Percentiles rank a stretch among this genome's conserved stretches.
Evolutionary conservation across 2,329 filamentous ascomycete genomes (phyloP).

Genomic region (Colletotrichum filicis): DNA sequence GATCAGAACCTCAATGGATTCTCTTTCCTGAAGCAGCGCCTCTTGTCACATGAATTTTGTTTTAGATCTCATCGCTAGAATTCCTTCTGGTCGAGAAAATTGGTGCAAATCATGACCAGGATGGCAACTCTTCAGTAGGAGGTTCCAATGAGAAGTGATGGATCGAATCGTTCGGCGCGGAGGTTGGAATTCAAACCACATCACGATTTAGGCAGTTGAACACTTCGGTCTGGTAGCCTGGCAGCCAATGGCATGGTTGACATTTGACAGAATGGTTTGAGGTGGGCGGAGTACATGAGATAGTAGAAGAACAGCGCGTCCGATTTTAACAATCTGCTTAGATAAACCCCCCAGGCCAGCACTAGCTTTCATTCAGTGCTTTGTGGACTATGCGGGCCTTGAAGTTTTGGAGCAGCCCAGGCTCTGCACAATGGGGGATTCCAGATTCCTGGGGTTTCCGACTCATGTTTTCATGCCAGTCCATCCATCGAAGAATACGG

Average conservation of each 20-base stretch:
- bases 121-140: not conserved
- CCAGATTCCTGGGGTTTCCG: not conserved
- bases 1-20: not conserved
- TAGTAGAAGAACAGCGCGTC: no score
- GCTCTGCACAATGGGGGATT: not conserved
- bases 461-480: not conserved
- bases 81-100: not conserved
- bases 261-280: not conserved
- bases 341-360: no score
- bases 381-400: not conserved
- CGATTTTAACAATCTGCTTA: not conserved
- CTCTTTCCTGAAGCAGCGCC: not conserved
- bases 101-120: not conserved
- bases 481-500: no score
- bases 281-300: not conserved
- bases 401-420: not conserved
- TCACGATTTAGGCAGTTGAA: not conserved
- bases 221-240: not conserved
- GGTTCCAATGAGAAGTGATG: not conserved
- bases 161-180: not conserved
- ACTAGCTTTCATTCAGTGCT: not conserved
- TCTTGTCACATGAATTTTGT: no score
- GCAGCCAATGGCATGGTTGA: not conserved
- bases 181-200: not conserved
- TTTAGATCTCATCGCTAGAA: not conserved